Evolutionary conservation across 2,329 filamentous ascomycete species (phyloP), one percentile per base, ranked within the genome.

Genomic region (Spiromastix sp.): DNA sequence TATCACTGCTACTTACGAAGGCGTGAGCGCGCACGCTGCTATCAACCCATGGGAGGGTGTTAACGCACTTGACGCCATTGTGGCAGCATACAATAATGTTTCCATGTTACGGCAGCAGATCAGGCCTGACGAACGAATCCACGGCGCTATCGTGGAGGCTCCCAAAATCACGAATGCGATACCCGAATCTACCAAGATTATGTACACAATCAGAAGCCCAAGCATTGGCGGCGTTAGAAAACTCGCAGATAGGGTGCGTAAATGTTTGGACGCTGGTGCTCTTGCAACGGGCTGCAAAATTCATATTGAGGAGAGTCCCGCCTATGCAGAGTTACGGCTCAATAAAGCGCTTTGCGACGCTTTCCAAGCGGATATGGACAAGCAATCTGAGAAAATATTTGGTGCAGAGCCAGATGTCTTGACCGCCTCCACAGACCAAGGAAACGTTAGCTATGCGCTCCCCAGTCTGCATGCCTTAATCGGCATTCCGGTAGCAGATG

Each of bases 41-140:
- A 61, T 62, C 4, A 61, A 51, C n/a, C 72, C 71, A 0, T 74
- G 70, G 70, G 54, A 68, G 6, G 72, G 72, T 0, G 60, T 67
- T 42, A 75, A 76, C 46, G 71, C 72, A 0, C 58, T 74, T 0
- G 72, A 76, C 42, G 71, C 70, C 0, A 51, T 70, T 4, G 56
- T 74, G 3, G 57, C 59, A 1, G 63, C 50, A 8, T 59, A 59
- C 40, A 49, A 48, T 34, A 48, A 44, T 24, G 48, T 75, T 5
- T 66, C 64, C 0, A 57, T 68, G 3, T 56, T 76, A 4, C 61
- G 72, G 2, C 71, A 74, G 49, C 71, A 75, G 45, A 63, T 67
- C 2, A 59, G 61, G 38, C 65, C 70, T 0, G 62, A 62, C n/a
- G 58, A 68, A 36, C 60, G 67, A 25, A 57, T 71, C 10, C 64